Evolutionary conservation across 345 rosid genomes (phyloP).

Genomic region (Camelina laxa): DNA sequence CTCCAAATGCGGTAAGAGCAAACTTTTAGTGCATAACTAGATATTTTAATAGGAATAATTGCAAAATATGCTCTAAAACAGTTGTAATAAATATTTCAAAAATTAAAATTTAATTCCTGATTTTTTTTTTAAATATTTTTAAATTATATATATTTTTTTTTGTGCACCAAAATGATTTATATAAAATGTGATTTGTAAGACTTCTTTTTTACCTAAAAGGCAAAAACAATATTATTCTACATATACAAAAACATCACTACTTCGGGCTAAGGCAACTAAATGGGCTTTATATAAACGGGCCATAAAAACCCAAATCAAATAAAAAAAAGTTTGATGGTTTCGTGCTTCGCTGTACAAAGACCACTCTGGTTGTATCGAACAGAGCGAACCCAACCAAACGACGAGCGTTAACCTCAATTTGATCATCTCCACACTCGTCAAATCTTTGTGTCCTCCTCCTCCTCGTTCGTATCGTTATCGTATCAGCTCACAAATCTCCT

Average conservation of each 20-base stretch:
- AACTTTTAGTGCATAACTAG: neutral
- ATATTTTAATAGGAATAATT: too few relatives aligned
- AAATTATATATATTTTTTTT: too few relatives aligned
- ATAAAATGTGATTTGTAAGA: neutral
- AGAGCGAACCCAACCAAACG: conserved; percentile 42
- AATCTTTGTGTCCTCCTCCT: neutral
- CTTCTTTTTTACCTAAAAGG: neutral
- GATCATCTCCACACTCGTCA: conserved; percentile 24
- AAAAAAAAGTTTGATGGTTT: conserved; percentile 1
- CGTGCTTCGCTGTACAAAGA: conserved; percentile 36
- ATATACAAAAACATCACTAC: too few relatives aligned
- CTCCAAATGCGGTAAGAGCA: neutral
- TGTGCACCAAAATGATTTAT: too few relatives aligned
- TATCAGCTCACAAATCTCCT: conserved; percentile 7
- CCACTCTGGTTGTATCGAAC: conserved; percentile 48
- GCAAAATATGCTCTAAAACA: neutral
- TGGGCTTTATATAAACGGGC: conserved; percentile 19
- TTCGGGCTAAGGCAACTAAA: too few relatives aligned
- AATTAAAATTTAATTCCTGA: too few relatives aligned
- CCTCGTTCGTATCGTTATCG: conserved; percentile 38
- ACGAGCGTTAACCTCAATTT: conserved; percentile 38
- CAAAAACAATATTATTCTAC: neutral
- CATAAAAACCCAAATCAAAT: conserved; percentile 1
- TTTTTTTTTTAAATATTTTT: too few relatives aligned
- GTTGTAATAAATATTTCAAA: too few relatives aligned